Evolutionary conservation across 352 stramenopile genomes (phyloP).

Genomic region (Phytophthora sp.): DNA sequence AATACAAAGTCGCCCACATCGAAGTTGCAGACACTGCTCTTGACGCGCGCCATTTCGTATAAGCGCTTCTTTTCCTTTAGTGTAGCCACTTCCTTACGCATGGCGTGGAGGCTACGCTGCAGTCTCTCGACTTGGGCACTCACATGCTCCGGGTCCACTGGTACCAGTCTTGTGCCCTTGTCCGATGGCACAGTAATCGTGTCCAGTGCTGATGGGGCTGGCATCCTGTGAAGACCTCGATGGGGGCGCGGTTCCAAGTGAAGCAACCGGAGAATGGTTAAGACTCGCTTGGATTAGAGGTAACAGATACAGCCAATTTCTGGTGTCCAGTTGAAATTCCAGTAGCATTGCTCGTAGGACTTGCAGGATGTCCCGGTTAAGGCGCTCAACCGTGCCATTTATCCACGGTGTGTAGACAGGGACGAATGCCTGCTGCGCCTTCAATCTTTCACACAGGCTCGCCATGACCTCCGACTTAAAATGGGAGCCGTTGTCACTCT

Average conservation of each 20-base stretch:
- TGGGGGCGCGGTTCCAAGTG: neutral
- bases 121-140: neutral
- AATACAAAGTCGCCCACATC: neutral
- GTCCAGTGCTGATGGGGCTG: neutral
- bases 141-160: neutral
- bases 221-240: slow-evolving; percentile 20
- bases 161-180: neutral
- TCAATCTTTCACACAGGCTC: neutral
- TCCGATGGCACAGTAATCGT: neutral
- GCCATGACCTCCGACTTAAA: neutral
- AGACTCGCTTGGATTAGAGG: slow-evolving; percentile 17
- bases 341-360: slow-evolving; percentile 10
- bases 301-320: slow-evolving; percentile 17
- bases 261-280: slow-evolving; percentile 18
- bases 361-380: slow-evolving; percentile 26
- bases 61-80: neutral
- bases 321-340: slow-evolving; percentile 14
- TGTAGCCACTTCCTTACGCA: neutral
- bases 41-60: neutral
- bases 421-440: neutral
- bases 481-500: neutral
- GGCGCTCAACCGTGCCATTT: slow-evolving; percentile 20
- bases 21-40: neutral
- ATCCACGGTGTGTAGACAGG: slow-evolving; percentile 19
- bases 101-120: neutral